Base-by-base conservation (phyloP, 1,284 basidiomycete genomes). In the Pulchroboletus neoregius region DNA sequence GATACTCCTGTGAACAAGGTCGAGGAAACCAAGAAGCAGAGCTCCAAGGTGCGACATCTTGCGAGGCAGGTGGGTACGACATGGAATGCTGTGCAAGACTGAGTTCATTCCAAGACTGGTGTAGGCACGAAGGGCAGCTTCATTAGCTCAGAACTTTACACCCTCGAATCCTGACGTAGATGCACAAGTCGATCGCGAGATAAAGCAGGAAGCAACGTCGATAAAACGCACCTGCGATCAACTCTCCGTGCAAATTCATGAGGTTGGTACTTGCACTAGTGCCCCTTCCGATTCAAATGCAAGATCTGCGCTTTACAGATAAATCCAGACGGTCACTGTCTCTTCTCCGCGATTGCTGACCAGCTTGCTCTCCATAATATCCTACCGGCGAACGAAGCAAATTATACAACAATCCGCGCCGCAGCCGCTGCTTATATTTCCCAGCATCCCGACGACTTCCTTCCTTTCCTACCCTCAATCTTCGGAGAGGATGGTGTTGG, bases 301-400 rank as follows among this genome's bases (percentile, higher is more conserved):
- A 40, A 42, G 32, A 23, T 18, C 16, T 57, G 7, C 41, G 16
- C 26, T 8, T 38, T 23, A 36, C 55, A 94, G 90, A 90, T 97
- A 58, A 85, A 84, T 52, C 91, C 94, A 8, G 94, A 98, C 60
- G 94, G 94, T 0, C 94, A 98, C 60, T 98, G 94, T 71, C 81
- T 97, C 32, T 98, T 89, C 70, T 87, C 92, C 35, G 91, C 94
- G 5, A 75, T 98, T 10, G 94, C 91, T 15, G 93, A 98, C 65
- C 94, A 94, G 62, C 80, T 94, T 44, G 74, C 70, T 38, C 67
- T 87, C 16, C 76, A 85, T 16, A 75, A 77, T 40, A 68, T 88
- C 36, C 56, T 87, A 20, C 75, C 83, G 10, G 60, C 74, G 4
- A 61, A 70, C 20, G 68, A 82, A 46, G 81, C 85, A 23, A 79